Base-by-base conservation (phyloP, 176 grass and related monocot species). In the Avena insularis region DNA sequence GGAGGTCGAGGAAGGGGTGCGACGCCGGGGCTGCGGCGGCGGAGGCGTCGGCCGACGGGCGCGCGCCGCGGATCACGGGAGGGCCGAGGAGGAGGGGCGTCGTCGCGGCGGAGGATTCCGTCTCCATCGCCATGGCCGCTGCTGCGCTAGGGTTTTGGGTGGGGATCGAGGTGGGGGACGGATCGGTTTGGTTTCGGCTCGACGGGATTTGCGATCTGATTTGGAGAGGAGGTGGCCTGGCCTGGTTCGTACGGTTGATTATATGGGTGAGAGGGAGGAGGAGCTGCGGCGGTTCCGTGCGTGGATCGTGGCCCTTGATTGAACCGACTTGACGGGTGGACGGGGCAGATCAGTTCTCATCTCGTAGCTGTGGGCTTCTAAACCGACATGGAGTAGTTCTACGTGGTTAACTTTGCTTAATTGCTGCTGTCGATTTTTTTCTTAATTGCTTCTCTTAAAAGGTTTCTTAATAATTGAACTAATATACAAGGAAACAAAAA, bases 1-100 rank as follows among this genome's bases (percentile, higher is more conserved):
- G 81, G 58, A 87, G 40, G 45, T 87, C 45, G 73, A 90, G 61
- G 80, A 87, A 84, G 9, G 88, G 88, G 43, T 85, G 82, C 9
- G 75, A 83, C 1, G 65, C 25, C 6, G 64, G 13, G 0, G 38
- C 43, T 3, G 12, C 7, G 21, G 4, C 53, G 11, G 16, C 21
- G 62, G 59, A 12, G 79, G 77, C 5, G 6, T 50, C 7, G 12
- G 53, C 3, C 3, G 64, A 14, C 16, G 46, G 82, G 25, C 66
- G 85, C 0, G 77, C 77, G 2, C 54, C 66, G 35, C 85, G 85
- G 85, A 80, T 73, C 4, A 71, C 4, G 3, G 85, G 85, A 19
- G 85, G 85, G 78, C 85, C 85, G 78, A 87, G 78, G 78, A 81
- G 67, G 55, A 56, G 71, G 71, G 2, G 45, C 46, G 46, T 5